Percentiles rank a stretch among this genome's conserved stretches.
These are phyloP conservation scores for Cryptococcus sp. DNA, from an alignment of 1,284 basidiomycete genomes.

Conservation along the genomic window DNA sequence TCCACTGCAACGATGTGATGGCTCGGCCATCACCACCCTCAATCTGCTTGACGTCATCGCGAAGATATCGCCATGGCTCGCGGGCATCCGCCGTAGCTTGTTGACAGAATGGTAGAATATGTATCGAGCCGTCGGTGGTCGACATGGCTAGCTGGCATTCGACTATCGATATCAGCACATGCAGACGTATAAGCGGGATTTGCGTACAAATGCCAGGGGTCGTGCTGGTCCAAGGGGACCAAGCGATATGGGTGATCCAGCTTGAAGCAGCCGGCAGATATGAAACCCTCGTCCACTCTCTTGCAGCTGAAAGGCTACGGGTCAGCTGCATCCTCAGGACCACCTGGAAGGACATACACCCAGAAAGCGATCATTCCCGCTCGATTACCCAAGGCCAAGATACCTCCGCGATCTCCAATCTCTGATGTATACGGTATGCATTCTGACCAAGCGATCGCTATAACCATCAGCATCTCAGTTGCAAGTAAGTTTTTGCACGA, in stretches of 20 bases:
- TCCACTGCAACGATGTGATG: conserved; percentile 30
- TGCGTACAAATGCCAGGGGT: conserved; percentile 18
- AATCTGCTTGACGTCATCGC: conserved; percentile 8
- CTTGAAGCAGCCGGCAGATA: conserved; percentile 6
- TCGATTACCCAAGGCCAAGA: conserved; percentile 33
- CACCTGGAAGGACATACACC: conserved; percentile 11
- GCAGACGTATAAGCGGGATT: neutral
- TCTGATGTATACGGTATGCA: conserved; percentile 11
- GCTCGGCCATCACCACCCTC: conserved; percentile 19
- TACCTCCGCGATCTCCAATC: conserved; percentile 26
- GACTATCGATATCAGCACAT: conserved; percentile 13
- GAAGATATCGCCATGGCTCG: neutral
- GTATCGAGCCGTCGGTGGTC: conserved; percentile 24
- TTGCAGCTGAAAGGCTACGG: conserved; percentile 13
- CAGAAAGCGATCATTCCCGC: conserved; percentile 30
- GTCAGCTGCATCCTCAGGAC: neutral
- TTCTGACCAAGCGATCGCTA: conserved; percentile 33
- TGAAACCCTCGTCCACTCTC: conserved; percentile 11
- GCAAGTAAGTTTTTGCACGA: no score
- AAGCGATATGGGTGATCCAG: conserved; percentile 22
- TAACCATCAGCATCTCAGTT: no score
- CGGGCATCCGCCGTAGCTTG: neutral
- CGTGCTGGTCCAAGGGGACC: conserved; percentile 25
- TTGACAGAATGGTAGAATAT: conserved; percentile 12
- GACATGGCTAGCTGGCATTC: conserved; percentile 21